phyloP scores from a whole-genome alignment of 305 asterid species.

The Solanum aculeatissimum region DNA sequence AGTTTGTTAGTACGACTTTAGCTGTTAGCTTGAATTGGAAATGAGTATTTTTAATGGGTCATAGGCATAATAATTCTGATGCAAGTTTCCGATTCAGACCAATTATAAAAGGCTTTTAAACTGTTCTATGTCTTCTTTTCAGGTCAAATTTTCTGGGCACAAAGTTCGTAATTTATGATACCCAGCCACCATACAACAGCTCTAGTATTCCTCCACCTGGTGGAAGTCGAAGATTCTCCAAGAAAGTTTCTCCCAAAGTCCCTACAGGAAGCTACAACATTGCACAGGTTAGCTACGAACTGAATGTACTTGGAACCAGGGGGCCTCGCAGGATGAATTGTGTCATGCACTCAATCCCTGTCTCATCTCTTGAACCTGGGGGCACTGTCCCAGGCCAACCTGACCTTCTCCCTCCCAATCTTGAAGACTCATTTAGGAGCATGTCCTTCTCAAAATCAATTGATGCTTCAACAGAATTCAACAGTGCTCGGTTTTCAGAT shows the following conservation, averaged over 20 bases:
- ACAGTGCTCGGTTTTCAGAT: conserved; percentile 48
- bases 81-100: neutral
- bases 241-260: conserved; percentile 49
- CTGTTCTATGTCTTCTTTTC: conserved; percentile 3
- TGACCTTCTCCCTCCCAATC: conserved; percentile 38
- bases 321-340: conserved; percentile 77
- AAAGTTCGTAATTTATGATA: conserved; percentile 63
- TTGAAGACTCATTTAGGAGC: conserved; percentile 59
- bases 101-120: neutral
- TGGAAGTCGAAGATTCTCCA: conserved; percentile 46
- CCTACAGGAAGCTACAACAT: conserved; percentile 46
- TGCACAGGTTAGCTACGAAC: conserved; percentile 59
- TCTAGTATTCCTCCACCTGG: conserved; percentile 29
- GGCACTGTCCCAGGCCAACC: conserved; percentile 56
- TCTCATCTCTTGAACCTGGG: conserved; percentile 46
- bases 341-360: conserved; percentile 54
- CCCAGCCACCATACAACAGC: conserved; percentile 43
- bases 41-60: neutral
- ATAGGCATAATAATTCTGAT: neutral
- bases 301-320: conserved; percentile 61
- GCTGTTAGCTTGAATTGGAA: neutral
- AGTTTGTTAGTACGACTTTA: neutral
- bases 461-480: conserved; percentile 34
- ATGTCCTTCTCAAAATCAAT: conserved; percentile 40
- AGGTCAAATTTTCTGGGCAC: conserved; percentile 82